Evolutionary conservation across 2,329 filamentous ascomycete genomes (phyloP), one percentile per base, ranked within the genome.

Genomic region (Thelonectria rubi): DNA sequence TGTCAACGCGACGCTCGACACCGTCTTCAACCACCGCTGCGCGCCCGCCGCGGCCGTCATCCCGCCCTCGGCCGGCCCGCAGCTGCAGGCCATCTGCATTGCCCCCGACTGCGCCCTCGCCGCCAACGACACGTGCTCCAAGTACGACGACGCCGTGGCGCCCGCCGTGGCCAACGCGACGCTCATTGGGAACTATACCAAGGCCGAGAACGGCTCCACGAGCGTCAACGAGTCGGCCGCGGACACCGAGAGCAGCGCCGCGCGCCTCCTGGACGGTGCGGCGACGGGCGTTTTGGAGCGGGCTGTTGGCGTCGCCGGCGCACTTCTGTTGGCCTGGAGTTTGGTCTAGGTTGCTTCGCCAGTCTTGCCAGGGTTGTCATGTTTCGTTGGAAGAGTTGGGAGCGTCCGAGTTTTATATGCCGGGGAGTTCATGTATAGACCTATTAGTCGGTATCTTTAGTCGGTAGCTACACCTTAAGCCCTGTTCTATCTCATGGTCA

Each of bases 401-500:
- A 12, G 24, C 7, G 24, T 24, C 7, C 7, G 24, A 7, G 4
- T 24, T 24, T 4, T 7, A 24, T n/a, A n/a, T n/a, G n/a, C n/a
- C 4, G 24, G 24, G 24, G 7, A 7, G 4, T 24, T 7, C 32
- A 34, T 34, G 10, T 34, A 11, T 3, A 3, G 6, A 34, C 3
- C 32, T 34, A 34, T 34, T 8, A 34, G 32, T 34, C 9, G 9
- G 32, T 34, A 34, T 34, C 32, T 34, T 5, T 10, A 30, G 10
- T n/a, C 32, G 11, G 14, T 34, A 34, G 14, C 9, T 34, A 34
- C 32, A 12, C 32, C 9, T 34, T 34, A 14, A 34, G 9, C 9
- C 14, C 32, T 14, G 10, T 34, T 34, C 20, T 18, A 21, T 49
- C 18, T 49, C 47, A 5, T 91, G 87, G 79, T 92, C 89, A 75